phyloP scores from a whole-genome alignment of 306 rosid species.

The Sindora glabra region DNA sequence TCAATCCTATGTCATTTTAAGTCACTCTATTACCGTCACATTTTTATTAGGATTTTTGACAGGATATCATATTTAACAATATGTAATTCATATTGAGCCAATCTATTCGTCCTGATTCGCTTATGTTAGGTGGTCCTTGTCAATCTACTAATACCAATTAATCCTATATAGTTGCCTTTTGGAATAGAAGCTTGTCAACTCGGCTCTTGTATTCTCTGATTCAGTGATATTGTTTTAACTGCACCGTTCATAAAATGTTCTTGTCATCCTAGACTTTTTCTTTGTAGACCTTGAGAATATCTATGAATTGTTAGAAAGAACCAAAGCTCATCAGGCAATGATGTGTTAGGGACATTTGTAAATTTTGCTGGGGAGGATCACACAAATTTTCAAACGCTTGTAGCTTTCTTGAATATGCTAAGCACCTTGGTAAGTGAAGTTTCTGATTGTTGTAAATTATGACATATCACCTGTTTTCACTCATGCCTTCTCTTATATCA shows the following conservation, averaged over 20 bases:
- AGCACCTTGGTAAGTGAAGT: constrained; percentile 71
- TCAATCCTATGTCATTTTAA: no score
- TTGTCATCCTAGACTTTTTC: constrained; percentile 4
- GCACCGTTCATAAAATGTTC: neutral
- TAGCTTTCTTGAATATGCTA: constrained; percentile 91
- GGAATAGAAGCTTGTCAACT: neutral
- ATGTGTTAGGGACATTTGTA: constrained; percentile 93
- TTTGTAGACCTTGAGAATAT: constrained; percentile 15
- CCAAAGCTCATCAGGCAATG: constrained; percentile 89
- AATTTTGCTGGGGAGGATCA: constrained; percentile 98
- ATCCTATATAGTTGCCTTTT: neutral
- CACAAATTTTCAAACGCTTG: constrained; percentile 84
- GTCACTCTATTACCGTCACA: no score
- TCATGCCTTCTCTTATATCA: neutral
- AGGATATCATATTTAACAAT: no score
- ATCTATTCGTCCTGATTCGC: no score
- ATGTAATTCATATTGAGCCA: no score
- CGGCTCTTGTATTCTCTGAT: no score
- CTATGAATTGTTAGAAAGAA: constrained; percentile 56
- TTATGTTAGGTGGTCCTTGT: neutral
- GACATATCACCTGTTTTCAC: neutral
- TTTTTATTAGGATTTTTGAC: no score
- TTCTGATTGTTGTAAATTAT: constrained; percentile 8
- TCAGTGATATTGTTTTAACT: no score
- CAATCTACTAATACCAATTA: neutral